Percentiles rank a stretch among this genome's conserved stretches.
Evolutionary conservation across 441 rosid genomes (phyloP).

Genomic region (Aquilaria agallochum): DNA sequence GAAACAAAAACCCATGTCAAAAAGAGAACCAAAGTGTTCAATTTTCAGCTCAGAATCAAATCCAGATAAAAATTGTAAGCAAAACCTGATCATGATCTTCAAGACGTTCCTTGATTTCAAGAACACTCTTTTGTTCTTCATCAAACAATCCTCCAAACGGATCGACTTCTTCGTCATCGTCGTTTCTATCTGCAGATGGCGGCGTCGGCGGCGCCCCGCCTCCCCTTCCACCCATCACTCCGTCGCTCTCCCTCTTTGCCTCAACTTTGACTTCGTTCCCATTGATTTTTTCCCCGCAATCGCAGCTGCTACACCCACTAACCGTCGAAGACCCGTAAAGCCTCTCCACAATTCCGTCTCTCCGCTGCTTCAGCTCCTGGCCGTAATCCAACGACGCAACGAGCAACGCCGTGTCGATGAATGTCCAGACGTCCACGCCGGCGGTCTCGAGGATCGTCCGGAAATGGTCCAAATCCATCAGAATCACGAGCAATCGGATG

Average conservation of each 20-base stretch:
- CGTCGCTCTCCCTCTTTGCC: constrained; percentile 24
- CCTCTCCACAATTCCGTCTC: constrained; percentile 79
- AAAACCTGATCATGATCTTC: constrained; percentile 90
- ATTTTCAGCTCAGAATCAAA: not conserved
- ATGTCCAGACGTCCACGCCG: constrained; percentile 84
- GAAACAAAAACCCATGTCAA: constrained; percentile 11
- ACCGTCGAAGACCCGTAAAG: constrained; percentile 61
- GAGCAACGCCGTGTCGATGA: constrained; percentile 73
- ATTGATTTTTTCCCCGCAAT: constrained; percentile 31
- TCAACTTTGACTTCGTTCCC: constrained; percentile 22
- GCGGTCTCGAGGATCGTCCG: constrained; percentile 69
- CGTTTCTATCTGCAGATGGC: constrained; percentile 20
- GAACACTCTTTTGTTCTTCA: constrained; percentile 77
- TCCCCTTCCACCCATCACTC: constrained; percentile 13
- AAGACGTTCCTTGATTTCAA: constrained; percentile 75
- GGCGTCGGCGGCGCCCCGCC: constrained; percentile 43
- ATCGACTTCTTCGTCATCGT: constrained; percentile 51
- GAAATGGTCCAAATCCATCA: constrained; percentile 85
- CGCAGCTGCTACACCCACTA: constrained; percentile 59
- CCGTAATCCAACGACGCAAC: constrained; percentile 72
- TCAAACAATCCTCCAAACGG: constrained; percentile 85
- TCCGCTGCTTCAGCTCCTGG: constrained; percentile 53
- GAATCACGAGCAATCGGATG: not conserved
- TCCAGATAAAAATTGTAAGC: not conserved
- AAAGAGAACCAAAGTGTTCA: not conserved